Evolutionary conservation across 345 rosid species (phyloP).

Genomic region (Eutrema heterophyllum): DNA sequence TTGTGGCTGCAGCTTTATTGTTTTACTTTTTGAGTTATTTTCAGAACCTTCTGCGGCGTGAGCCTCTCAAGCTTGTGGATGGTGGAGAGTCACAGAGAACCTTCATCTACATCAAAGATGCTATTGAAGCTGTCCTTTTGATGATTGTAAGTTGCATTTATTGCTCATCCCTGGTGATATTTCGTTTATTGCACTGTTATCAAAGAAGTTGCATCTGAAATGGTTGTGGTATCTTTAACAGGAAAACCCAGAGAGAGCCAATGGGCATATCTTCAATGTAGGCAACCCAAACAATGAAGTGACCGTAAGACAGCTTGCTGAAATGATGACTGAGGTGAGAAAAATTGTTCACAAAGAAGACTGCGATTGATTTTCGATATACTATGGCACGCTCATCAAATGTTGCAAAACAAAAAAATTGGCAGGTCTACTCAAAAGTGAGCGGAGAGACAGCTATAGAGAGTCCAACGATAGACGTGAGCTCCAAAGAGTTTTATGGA

Average conservation of each 20-base stretch:
- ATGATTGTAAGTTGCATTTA: constrained; percentile 64
- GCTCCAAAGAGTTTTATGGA: constrained; percentile 92
- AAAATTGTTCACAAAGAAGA: not conserved
- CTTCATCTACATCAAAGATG: constrained; percentile 93
- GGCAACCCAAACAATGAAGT: constrained; percentile 99
- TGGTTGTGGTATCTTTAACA: constrained; percentile 18
- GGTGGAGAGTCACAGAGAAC: constrained; percentile 98
- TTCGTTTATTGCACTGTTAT: not conserved
- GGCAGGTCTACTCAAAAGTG: constrained; percentile 76
- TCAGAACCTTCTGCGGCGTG: constrained; percentile 75
- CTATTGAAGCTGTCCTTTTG: constrained; percentile 90
- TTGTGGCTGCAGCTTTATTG: not conserved
- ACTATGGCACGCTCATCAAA: not conserved
- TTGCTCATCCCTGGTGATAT: not conserved
- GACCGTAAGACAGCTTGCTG: constrained; percentile 96
- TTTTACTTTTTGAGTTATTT: not conserved
- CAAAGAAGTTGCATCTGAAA: constrained; percentile 15
- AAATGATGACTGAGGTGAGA: constrained; percentile 92
- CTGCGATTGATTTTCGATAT: not conserved
- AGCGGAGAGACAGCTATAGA: constrained; percentile 67
- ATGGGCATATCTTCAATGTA: constrained; percentile 96
- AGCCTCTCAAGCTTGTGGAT: constrained; percentile 94
- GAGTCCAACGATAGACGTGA: constrained; percentile 70
- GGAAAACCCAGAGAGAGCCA: constrained; percentile 97
- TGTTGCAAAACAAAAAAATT: not conserved